Percentiles rank a stretch among this genome's conserved stretches.
Conservation (phyloP, 2,329 filamentous ascomycete species). For the Malbranchea zuffiana region DNA sequence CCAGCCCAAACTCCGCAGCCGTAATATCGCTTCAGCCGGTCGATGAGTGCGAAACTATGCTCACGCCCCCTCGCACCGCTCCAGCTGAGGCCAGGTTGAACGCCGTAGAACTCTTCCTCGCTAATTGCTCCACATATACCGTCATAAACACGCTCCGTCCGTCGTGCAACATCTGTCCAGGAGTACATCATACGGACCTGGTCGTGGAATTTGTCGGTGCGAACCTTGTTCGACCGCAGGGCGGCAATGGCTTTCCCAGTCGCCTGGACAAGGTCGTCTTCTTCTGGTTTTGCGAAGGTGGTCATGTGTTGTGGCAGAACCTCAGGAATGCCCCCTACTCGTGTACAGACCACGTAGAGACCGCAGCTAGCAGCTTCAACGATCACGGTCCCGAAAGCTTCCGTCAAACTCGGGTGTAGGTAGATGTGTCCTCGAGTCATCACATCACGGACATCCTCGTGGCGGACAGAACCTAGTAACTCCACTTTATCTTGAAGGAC, state of each 20-base stretch:
- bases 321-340: slow-evolving; percentile 92
- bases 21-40: slow-evolving; percentile 90
- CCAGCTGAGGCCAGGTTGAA: slow-evolving; percentile 58
- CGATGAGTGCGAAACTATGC: slow-evolving; percentile 84
- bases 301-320: slow-evolving; percentile 96
- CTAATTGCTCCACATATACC: slow-evolving; percentile 79
- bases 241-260: slow-evolving; percentile 82
- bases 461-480: slow-evolving; percentile 80
- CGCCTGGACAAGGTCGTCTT: slow-evolving; percentile 83
- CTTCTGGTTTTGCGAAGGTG: slow-evolving; percentile 89
- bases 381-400: slow-evolving; percentile 95
- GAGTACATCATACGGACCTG: slow-evolving; percentile 98
- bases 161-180: slow-evolving; percentile 88
- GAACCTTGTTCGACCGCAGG: slow-evolving; percentile 72
- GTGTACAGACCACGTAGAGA: slow-evolving; percentile 90
- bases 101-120: slow-evolving; percentile 80
- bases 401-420: slow-evolving; percentile 84
- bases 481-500: slow-evolving; percentile 88
- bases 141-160: slow-evolving; percentile 90
- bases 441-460: slow-evolving; percentile 93
- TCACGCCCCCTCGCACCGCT: slow-evolving; percentile 61
- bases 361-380: slow-evolving; percentile 95
- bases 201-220: slow-evolving; percentile 89
- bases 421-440: slow-evolving; percentile 98
- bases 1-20: slow-evolving; percentile 98